Evolutionary conservation across 2,329 filamentous ascomycete genomes (phyloP), one percentile per base, ranked within the genome.

Genomic region (Ophiostoma montium): DNA sequence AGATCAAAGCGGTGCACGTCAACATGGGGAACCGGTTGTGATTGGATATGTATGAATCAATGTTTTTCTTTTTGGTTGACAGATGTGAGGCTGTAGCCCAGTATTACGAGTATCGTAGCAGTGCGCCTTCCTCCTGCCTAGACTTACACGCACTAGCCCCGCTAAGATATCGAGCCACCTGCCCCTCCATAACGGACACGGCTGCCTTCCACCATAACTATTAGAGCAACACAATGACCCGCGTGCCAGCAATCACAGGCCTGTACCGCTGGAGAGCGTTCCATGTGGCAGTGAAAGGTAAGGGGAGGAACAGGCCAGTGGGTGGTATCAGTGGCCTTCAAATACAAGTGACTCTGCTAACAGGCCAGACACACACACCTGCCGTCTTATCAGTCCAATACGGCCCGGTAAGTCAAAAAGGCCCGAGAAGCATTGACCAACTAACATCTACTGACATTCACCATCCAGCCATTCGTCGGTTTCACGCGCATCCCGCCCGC

Each of bases 1-100:
- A 49, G 23, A 43, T 45, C 3, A 30, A 52, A 44, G 48, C 50
- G 5, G 47, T 52, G n/a, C 30, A 32, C 38, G 23, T 50, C 33
- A 47, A 47, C 35, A 43, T 43, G 41, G 41, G 41, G 15, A 43
- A 23, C n/a, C 41, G 41, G 27, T 15, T 43, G 27, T 43, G 31
- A 11, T 16, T 41, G 6, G 6, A 11, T 23, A 3, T 13, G 35
- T 8, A 5, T 41, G 7, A n/a, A 23, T n/a, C 4, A 27, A n/a
- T n/a, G n/a, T n/a, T n/a, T n/a, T n/a, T n/a, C n/a, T n/a, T n/a
- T n/a, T n/a, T n/a, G n/a, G n/a, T n/a, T n/a, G n/a, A n/a, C n/a
- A n/a, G n/a, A n/a, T n/a, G n/a, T n/a, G n/a, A n/a, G n/a, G n/a
- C n/a, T n/a, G n/a, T n/a, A n/a, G n/a, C n/a, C n/a, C n/a, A n/a